phyloP scores from a whole-genome alignment of 2,329 filamentous ascomycete genomes.

The Colletotrichum tropicale region DNA sequence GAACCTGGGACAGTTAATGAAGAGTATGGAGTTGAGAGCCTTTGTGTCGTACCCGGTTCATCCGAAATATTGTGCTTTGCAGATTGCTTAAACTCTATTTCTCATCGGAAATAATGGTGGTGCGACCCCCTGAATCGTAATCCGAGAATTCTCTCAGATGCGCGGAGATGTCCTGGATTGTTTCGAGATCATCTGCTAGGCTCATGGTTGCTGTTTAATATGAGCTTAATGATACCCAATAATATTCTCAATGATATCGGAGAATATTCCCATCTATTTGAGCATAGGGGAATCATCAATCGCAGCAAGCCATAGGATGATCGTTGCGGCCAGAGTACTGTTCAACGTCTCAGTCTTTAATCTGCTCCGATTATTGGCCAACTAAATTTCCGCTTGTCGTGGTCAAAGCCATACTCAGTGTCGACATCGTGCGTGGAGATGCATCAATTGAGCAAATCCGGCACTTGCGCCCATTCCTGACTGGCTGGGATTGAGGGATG shows the following conservation, averaged over 20 bases:
- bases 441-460: not conserved
- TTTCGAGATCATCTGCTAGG: not conserved
- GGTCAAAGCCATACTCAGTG: not conserved
- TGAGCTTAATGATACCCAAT: not conserved
- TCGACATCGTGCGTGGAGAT: not conserved
- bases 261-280: not conserved
- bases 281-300: not conserved
- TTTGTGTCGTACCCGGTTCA: not conserved
- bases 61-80: not conserved
- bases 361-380: not conserved
- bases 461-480: not conserved
- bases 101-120: not conserved
- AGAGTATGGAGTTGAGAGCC: not conserved
- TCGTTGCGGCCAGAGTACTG: not conserved
- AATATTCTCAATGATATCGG: not conserved
- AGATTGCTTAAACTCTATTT: not conserved
- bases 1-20: not conserved
- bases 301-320: not conserved
- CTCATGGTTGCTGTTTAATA: not conserved
- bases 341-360: not conserved
- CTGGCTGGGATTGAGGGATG: not conserved
- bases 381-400: not conserved
- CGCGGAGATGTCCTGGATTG: not conserved
- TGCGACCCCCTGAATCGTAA: not conserved
- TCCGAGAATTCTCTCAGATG: not conserved